Base-by-base conservation (phyloP, 257 asterid genomes). In the Ballota nigra region DNA sequence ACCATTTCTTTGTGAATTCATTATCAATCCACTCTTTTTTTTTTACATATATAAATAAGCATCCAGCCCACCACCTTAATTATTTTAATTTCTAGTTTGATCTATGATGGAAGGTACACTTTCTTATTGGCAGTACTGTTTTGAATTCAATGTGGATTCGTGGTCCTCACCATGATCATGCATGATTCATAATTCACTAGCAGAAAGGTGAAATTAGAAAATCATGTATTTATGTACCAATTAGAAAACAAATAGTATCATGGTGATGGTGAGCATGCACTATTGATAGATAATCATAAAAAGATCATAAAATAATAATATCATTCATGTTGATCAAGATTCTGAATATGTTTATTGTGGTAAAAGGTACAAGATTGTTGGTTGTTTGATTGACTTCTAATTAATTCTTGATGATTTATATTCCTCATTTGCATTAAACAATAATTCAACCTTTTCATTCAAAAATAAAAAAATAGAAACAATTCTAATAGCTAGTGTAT, bases 141-240 rank as follows among this genome's bases (percentile, higher is more conserved):
- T 43, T 67, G 56, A 45, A 64, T 33, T 70, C 57, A 69, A 29
- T 49, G 75, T 77, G 85, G 75, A 77, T 29, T 59, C 56, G 85
- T 81, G 85, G 85, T 81, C 85, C 85, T 77, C 78, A 66, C 80
- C 80, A 81, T 40, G 67, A 69, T 73, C 75, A 9, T 6, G 8
- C 75, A 9, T 6, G 10, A 58, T 23, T 58, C 40, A 61, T 26
- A 73, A 38, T 29, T 15, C 57, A 41, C 67, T 75, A 24, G 73
- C 51, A 23, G 22, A 76, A 68, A 57, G 63, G 8, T 59, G 31
- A 36, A 15, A 16, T 24, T 57, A 34, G 7, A 75, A 61, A 71
- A 71, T 24, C 47, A 63, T 23, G 47, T 18, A 43, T 19, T 29
- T 49, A n/a, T 51, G 55, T 31, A 45, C 43, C 29, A 22, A 57